Conservation (phyloP, 257 asterid genomes). For the Ilex asprella region DNA sequence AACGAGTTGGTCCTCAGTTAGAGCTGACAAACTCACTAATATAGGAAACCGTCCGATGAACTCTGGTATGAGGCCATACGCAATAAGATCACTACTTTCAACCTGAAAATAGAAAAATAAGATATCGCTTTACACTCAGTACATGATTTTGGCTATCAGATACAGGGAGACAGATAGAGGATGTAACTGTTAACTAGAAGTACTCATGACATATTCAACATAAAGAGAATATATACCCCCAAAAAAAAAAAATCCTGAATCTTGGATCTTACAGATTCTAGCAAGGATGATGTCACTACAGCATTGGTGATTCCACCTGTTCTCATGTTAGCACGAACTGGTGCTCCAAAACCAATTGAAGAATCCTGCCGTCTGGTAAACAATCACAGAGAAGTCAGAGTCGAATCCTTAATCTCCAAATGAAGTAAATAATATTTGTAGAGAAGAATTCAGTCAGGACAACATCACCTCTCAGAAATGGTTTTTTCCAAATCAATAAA, state of each 20-base stretch:
- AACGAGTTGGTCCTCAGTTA: slow-evolving; percentile 86
- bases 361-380: slow-evolving; percentile 83
- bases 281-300: slow-evolving; percentile 65
- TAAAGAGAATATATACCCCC: not conserved
- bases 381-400: not conserved
- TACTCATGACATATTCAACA: not conserved
- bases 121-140: too few relatives aligned
- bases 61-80: slow-evolving; percentile 91
- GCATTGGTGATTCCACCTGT: slow-evolving; percentile 72
- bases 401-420: not conserved
- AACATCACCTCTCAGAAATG: slow-evolving; percentile 74
- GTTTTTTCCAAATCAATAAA: slow-evolving; percentile 90
- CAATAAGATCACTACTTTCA: slow-evolving; percentile 89
- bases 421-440: not conserved
- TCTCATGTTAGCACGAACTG: slow-evolving; percentile 90
- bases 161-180: too few relatives aligned
- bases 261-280: slow-evolving; percentile 70
- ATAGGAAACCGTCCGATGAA: slow-evolving; percentile 93
- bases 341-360: slow-evolving; percentile 93
- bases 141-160: too few relatives aligned
- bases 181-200: too few relatives aligned
- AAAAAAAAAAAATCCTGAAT: slow-evolving; percentile 6
- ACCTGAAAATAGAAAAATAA: slow-evolving; percentile 45
- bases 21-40: slow-evolving; percentile 82
- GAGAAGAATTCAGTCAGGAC: not conserved